Base-by-base conservation (phyloP, 2,329 filamentous ascomycete species). In the Stemphylium lycopersici region DNA sequence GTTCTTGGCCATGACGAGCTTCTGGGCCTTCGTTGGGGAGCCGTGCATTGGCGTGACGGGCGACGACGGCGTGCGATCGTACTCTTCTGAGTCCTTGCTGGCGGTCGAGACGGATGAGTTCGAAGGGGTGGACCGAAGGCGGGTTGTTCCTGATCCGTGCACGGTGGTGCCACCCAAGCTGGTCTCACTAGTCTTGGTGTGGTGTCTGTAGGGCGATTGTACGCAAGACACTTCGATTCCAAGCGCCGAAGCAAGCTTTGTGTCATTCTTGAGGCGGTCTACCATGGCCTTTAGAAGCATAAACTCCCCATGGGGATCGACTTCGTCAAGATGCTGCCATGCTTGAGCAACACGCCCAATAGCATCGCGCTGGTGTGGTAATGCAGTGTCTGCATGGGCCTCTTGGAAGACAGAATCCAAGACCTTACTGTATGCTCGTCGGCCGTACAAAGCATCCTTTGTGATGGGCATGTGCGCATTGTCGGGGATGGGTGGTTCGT, bases 291-390 rank as follows among this genome's bases (percentile, higher is more conserved):
- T 90, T 69, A 99, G 82, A 13, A 99, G 82, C 62, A 96, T 87
- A 67, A 93, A 95, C 36, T 93, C 86, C 15, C 93, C 93, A 72
- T 97, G 93, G 0, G 93, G 93, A 68, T 99, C 93, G 26, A 93
- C 82, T 39, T 90, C 86, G 73, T 98, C 91, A 29, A 99, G 82
- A 11, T 87, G 84, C 4, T 88, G 89, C 80, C 95, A 96, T 0
- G 93, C 93, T 72, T 96, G 90, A 0, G 90, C 91, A 11, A 97
- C 81, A 59, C 87, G 86, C 2, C 90, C 90, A 26, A 98, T 83
- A 0, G 91, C 91, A 65, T 96, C 91, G 32, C 93, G 85, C 73
- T 95, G 96, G n/a, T 80, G 78, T 48, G 84, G 79, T 33, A 83
- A 83, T 6, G 79, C 83, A 0, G 85, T 96, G 50, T 93, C 90